Evolutionary conservation across 768 basidiomycete genomes (phyloP).

Genomic region (Tulasnella calospora): DNA sequence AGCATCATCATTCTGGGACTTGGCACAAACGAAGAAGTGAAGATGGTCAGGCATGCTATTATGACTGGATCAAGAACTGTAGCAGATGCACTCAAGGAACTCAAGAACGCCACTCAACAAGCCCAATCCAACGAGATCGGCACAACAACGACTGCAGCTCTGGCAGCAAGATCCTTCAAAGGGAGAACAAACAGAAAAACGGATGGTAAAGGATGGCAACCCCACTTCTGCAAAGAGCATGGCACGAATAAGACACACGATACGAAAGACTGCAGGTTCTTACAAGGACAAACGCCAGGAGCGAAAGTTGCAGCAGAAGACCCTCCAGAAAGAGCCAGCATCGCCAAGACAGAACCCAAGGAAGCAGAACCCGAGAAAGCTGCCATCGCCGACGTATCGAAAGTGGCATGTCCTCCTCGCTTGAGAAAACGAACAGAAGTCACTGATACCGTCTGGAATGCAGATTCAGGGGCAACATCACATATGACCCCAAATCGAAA

Average conservation of each 20-base stretch:
- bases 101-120: too few species aligned
- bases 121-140: too few species aligned
- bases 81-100: too few species aligned
- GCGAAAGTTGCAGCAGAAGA: not conserved
- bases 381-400: not conserved
- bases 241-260: not conserved
- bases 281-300: not conserved
- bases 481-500: not conserved
- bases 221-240: not conserved
- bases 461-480: conserved; percentile 2
- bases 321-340: too few species aligned
- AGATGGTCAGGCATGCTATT: too few species aligned
- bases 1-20: not conserved
- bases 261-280: not conserved
- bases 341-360: too few species aligned
- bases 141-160: too few species aligned
- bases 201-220: too few species aligned
- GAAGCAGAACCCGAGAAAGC: not conserved
- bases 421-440: not conserved
- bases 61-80: too few species aligned
- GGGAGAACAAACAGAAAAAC: not conserved
- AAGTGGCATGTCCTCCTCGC: not conserved
- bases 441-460: not conserved
- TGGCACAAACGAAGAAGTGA: too few species aligned
- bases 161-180: too few species aligned